These are phyloP conservation scores for Termitomyces sp. DNA, from an alignment of 768 basidiomycete species.

Conservation along the genomic window DNA sequence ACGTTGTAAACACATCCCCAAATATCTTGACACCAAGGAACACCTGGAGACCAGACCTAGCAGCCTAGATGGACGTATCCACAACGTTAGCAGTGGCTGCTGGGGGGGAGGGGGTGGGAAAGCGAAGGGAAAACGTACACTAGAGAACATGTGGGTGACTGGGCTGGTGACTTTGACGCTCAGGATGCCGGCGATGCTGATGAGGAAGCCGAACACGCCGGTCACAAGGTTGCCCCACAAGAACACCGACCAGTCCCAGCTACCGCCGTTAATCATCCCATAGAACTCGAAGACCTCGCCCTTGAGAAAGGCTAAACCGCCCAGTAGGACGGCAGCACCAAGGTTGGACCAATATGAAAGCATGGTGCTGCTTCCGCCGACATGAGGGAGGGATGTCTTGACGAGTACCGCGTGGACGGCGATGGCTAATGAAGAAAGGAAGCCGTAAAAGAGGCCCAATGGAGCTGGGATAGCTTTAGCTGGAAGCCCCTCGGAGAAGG, in stretches of 20 bases:
- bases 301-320: conserved; percentile 53
- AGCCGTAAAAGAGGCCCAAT: conserved; percentile 66
- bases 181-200: conserved; percentile 72
- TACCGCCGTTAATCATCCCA: conserved; percentile 30
- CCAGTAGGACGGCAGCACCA: conserved; percentile 52
- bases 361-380: conserved; percentile 64
- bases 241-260: conserved; percentile 23
- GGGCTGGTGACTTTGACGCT: conserved; percentile 84
- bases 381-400: conserved; percentile 63
- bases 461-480: conserved; percentile 40
- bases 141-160: conserved; percentile 78
- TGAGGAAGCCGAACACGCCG: conserved; percentile 73
- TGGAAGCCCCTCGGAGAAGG: conserved; percentile 30
- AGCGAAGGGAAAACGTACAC: conserved; percentile 13
- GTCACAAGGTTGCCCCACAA: conserved; percentile 28
- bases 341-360: conserved; percentile 77
- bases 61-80: conserved; percentile 43
- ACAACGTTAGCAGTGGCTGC: no score
- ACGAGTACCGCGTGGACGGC: conserved; percentile 80
- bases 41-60: conserved; percentile 73
- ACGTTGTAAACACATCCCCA: conserved; percentile 60
- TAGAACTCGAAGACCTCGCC: conserved; percentile 57
- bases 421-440: conserved; percentile 62
- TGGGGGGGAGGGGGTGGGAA: no score
- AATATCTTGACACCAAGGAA: conserved; percentile 65